A percentile compares a stretch with the other conserved stretches of the same genome.
These are phyloP conservation scores for Suhomyces faveliae DNA, from an alignment of 805 yeast species.

Conservation along the genomic window DNA sequence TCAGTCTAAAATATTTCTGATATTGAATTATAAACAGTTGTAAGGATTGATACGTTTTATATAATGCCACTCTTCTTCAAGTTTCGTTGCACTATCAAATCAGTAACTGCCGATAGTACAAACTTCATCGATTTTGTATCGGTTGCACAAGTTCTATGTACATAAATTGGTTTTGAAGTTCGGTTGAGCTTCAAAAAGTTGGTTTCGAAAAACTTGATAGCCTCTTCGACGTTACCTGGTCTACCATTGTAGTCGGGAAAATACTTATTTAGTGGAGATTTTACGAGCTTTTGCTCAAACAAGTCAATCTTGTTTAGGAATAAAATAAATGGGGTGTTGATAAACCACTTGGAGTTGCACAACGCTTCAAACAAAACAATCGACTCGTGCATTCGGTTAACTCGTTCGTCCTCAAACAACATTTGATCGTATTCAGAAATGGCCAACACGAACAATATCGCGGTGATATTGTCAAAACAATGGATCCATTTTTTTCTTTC, in stretches of 20 bases:
- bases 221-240: conserved; percentile 62
- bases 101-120: conserved; percentile 90
- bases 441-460: conserved; percentile 84
- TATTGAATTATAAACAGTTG: too few relatives aligned
- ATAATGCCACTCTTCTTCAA: conserved; percentile 75
- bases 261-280: conserved; percentile 64
- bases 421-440: conserved; percentile 90
- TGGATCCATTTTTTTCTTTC: conserved; percentile 95
- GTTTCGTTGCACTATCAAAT: conserved; percentile 81
- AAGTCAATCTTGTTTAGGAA: conserved; percentile 88
- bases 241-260: conserved; percentile 76
- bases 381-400: conserved; percentile 89
- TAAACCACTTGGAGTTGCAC: conserved; percentile 83
- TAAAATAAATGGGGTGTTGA: conserved; percentile 80
- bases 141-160: conserved; percentile 94
- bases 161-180: conserved; percentile 74
- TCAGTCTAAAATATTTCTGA: too few relatives aligned
- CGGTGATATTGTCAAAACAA: conserved; percentile 86
- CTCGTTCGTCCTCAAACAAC: conserved; percentile 84
- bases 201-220: conserved; percentile 67
- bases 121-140: conserved; percentile 87
- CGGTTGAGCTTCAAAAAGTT: conserved; percentile 64
- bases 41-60: too few relatives aligned
- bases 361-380: conserved; percentile 78
- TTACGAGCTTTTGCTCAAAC: conserved; percentile 64